A percentile compares a stretch with the other conserved stretches of the same genome.
Conservation (phyloP, 1,139 yeast genomes). For the Pneumocystis canis region DNA sequence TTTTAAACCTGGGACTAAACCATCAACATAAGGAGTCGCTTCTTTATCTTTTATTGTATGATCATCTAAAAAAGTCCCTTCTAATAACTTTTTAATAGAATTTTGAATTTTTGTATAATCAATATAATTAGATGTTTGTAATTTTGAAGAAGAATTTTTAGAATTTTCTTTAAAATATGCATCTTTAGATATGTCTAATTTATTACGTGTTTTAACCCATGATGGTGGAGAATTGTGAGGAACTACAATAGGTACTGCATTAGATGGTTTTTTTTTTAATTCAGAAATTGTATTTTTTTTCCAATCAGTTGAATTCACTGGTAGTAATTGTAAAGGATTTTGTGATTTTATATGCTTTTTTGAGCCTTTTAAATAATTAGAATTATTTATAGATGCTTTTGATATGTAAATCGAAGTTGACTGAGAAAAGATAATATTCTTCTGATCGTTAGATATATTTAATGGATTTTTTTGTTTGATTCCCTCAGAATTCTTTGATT, state of each 20-base stretch:
- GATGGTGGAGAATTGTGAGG: neutral
- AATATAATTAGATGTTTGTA: neutral
- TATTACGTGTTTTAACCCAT: neutral
- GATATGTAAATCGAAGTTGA: neutral
- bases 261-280: neutral
- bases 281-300: neutral
- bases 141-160: neutral
- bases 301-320: neutral
- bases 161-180: neutral
- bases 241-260: neutral
- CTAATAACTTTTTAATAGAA: slow-evolving; percentile 60
- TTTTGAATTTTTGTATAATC: slow-evolving; percentile 28
- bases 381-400: neutral
- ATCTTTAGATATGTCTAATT: neutral
- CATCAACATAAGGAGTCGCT: slow-evolving; percentile 25
- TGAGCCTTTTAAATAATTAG: neutral
- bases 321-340: neutral
- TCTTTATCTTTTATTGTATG: slow-evolving; percentile 42
- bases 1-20: slow-evolving; percentile 30
- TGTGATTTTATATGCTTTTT: neutral
- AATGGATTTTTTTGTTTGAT: neutral
- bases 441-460: neutral
- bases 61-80: slow-evolving; percentile 36
- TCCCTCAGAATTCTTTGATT: neutral
- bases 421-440: neutral